A percentile compares a stretch with the other conserved stretches of the same genome.
These are phyloP conservation scores for Pouteria glomerata DNA, from an alignment of 148 eudicot species.

Conservation along the genomic window DNA sequence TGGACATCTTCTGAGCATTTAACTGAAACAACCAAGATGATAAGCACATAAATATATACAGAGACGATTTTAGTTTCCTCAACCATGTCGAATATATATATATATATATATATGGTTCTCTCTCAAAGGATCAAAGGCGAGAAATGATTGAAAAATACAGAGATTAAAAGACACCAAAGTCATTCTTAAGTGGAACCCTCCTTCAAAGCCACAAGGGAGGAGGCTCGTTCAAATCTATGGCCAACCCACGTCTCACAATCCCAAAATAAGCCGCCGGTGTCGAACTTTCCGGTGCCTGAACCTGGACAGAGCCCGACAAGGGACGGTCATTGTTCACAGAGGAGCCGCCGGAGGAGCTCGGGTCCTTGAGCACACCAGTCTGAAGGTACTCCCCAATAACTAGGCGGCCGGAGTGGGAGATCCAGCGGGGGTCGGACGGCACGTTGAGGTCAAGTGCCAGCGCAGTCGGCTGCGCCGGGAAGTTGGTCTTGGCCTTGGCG, in stretches of 20 bases:
- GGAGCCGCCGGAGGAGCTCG: neutral
- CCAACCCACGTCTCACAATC: conserved; percentile 37
- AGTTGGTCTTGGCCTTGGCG: conserved; percentile 53
- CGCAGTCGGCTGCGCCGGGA: conserved; percentile 26
- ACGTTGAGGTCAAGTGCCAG: conserved; percentile 33
- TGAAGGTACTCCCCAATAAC: conserved; percentile 31
- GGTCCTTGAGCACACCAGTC: conserved; percentile 10
- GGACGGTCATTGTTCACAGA: neutral
- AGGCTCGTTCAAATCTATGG: conserved; percentile 49
- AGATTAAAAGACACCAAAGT: neutral
- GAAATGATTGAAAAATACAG: neutral
- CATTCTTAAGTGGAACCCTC: too few relatives aligned
- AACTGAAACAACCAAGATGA: too few relatives aligned
- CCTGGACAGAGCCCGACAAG: neutral
- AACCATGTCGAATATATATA: too few relatives aligned
- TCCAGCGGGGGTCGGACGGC: conserved; percentile 27
- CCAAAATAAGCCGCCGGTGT: conserved; percentile 22
- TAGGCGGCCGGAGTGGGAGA: conserved; percentile 18
- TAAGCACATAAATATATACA: too few relatives aligned
- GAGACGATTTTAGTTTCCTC: too few relatives aligned
- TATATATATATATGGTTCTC: too few relatives aligned
- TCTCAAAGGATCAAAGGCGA: neutral
- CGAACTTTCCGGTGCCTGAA: conserved; percentile 10
- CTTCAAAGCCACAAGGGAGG: conserved; percentile 52
- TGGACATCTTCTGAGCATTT: too few relatives aligned